Evolutionary conservation across 2,329 filamentous ascomycete species (phyloP).

Genomic region (Ascochyta lentis): DNA sequence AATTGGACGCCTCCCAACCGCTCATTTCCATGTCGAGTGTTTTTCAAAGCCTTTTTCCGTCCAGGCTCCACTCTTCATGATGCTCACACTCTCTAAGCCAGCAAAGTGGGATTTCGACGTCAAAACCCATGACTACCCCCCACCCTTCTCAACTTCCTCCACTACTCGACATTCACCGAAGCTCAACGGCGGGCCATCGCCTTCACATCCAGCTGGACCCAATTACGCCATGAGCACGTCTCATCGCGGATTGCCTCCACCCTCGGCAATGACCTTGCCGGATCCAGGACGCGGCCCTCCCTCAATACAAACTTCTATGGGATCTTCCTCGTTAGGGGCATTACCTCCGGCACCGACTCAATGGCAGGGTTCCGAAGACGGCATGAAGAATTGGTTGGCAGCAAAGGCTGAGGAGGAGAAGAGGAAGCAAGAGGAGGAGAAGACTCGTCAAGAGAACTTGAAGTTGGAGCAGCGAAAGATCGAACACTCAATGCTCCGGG

Average conservation of each 20-base stretch:
- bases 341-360: slow-evolving; percentile 55
- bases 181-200: slow-evolving; percentile 49
- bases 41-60: slow-evolving; percentile 24
- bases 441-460: slow-evolving; percentile 58
- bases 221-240: slow-evolving; percentile 57
- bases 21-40: slow-evolving; percentile 45
- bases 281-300: slow-evolving; percentile 54
- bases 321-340: slow-evolving; percentile 42
- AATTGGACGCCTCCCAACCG: slow-evolving; percentile 36
- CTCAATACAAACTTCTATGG: slow-evolving; percentile 25
- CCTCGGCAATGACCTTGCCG: slow-evolving; percentile 60
- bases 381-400: slow-evolving; percentile 59
- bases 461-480: slow-evolving; percentile 60
- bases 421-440: slow-evolving; percentile 61
- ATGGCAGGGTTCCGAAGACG: slow-evolving; percentile 60
- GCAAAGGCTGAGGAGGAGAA: slow-evolving; percentile 62
- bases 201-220: slow-evolving; percentile 52
- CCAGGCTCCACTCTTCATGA: slow-evolving; percentile 49
- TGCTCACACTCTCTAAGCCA: slow-evolving; percentile 60
- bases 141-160: slow-evolving; percentile 50
- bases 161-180: slow-evolving; percentile 49
- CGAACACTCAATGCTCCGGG: slow-evolving; percentile 60
- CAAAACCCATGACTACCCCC: slow-evolving; percentile 59
- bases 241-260: slow-evolving; percentile 61
- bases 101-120: slow-evolving; percentile 55